Evolutionary conservation across 1,139 yeast genomes (phyloP), one percentile per base, ranked within the genome.

Genomic region (Geotrichum reessii): DNA sequence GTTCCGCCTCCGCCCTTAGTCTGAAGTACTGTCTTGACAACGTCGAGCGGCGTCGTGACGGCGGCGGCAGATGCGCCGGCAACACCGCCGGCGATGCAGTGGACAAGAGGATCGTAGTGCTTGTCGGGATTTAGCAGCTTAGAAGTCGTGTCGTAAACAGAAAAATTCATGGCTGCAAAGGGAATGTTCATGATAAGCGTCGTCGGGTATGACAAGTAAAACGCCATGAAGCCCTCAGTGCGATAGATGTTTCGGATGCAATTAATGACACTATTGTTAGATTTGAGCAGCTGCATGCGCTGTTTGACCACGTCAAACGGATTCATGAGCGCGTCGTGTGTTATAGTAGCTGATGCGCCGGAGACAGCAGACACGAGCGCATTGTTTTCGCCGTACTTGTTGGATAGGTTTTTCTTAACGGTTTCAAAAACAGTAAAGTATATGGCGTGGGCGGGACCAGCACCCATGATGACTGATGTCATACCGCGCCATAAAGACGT

Each of bases 361-460:
- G 96, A 93, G 21, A 84, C 72, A 52, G 95, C 87, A 7, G 97
- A 93, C 66, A 88, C 86, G 57, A 86, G 67, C 62, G 81, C 86
- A 4, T 67, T 60, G 56, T 73, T 73, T 62, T 81, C 86, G 4
- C 67, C 59, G 56, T 72, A 73, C 47, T 69, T 68, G 47, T 66
- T 69, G 48, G 74, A 79, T 62, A 78, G 78, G 58, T 70, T 74
- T 31, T 87, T 83, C 72, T 92, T 92, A 61, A 93, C 81, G 52
- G 85, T 81, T 74, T 93, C 99, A 74, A 92, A 95, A 6, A 95
- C 96, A n/a, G 93, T 86, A 73, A 92, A 93, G 74, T 95, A 95
- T n/a, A 95, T 88, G 1, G 99, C 99, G 75, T 93, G 99, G 9
- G 99, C 98, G 1, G 99, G 99, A 5, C 99, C 99, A n/a, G 99